phyloP scores from a whole-genome alignment of 2,329 filamentous ascomycete genomes.

The Dactylella cylindrospora region DNA sequence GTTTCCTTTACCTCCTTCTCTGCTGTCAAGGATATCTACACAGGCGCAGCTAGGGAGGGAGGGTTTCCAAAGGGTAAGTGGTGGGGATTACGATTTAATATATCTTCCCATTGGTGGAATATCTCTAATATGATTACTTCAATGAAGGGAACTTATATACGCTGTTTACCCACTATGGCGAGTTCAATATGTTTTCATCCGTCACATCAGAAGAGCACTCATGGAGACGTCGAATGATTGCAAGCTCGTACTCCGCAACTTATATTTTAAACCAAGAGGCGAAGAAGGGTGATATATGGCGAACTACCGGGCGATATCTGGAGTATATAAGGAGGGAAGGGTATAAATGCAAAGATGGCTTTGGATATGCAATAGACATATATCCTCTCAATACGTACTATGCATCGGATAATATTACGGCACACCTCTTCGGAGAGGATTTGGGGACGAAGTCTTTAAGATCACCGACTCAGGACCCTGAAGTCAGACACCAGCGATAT shows the following conservation, averaged over 20 bases:
- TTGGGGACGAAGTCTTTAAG: conserved; percentile 23
- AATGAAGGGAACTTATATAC: conserved; percentile 35
- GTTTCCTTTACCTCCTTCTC: conserved; percentile 61
- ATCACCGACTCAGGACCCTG: background rate
- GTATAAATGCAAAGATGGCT: conserved; percentile 3
- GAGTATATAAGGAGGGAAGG: conserved; percentile 20
- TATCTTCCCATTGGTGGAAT: conserved; percentile 19
- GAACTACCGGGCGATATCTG: conserved; percentile 26
- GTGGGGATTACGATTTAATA: background rate
- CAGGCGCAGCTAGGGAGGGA: conserved; percentile 28
- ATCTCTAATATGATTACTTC: background rate
- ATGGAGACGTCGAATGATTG: conserved; percentile 43
- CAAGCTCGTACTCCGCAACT: conserved; percentile 40
- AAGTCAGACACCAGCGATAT: background rate
- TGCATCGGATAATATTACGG: conserved; percentile 43
- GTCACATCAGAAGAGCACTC: conserved; percentile 38
- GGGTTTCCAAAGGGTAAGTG: conserved; percentile 31
- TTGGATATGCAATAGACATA: conserved; percentile 31
- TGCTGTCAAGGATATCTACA: conserved; percentile 65
- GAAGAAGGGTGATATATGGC: conserved; percentile 38
- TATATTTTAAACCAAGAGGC: conserved; percentile 40
- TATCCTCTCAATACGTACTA: conserved; percentile 42
- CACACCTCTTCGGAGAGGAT: conserved; percentile 42
- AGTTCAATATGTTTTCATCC: conserved; percentile 43
- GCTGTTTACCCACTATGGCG: conserved; percentile 44